phyloP scores from a whole-genome alignment of 2,329 filamentous ascomycete genomes.

The Thyridium curvatum region DNA sequence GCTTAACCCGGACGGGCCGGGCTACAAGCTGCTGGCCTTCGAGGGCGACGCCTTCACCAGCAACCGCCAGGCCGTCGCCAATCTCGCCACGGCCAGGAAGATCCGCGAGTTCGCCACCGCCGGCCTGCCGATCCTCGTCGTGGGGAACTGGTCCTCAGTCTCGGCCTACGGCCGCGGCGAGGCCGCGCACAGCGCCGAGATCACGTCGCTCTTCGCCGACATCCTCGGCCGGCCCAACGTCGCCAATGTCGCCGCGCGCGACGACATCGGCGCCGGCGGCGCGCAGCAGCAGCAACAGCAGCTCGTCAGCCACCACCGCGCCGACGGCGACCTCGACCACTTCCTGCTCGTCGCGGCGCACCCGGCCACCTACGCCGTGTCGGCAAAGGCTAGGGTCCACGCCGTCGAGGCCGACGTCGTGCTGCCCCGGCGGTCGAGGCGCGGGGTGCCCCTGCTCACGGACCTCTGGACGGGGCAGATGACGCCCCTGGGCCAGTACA shows the following conservation, averaged over 20 bases:
- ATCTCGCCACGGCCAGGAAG: constrained; percentile 4
- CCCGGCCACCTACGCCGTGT: constrained; percentile 6
- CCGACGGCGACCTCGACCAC: constrained; percentile 7
- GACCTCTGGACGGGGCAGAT: constrained; percentile 7
- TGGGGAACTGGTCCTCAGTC: constrained; percentile 6
- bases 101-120: constrained; percentile 10
- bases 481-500: constrained; percentile 4
- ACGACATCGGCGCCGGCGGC: constrained; percentile 3
- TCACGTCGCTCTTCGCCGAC: background rate
- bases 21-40: constrained; percentile 14
- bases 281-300: constrained; percentile 7
- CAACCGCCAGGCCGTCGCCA: constrained; percentile 7
- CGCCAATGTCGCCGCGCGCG: constrained; percentile 1
- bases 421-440: constrained; percentile 2
- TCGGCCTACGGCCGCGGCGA: constrained; percentile 1
- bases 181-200: background rate
- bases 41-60: constrained; percentile 12
- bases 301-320: constrained; percentile 6
- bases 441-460: constrained; percentile 6
- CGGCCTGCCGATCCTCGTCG: constrained; percentile 14
- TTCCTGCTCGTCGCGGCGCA: constrained; percentile 5
- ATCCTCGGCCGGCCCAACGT: constrained; percentile 6
- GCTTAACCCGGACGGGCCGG: constrained; percentile 13
- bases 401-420: constrained; percentile 5
- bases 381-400: constrained; percentile 3